Evolutionary conservation across 176 grass and related monocot genomes (phyloP).

Genomic region (Oryza rufipogon): DNA sequence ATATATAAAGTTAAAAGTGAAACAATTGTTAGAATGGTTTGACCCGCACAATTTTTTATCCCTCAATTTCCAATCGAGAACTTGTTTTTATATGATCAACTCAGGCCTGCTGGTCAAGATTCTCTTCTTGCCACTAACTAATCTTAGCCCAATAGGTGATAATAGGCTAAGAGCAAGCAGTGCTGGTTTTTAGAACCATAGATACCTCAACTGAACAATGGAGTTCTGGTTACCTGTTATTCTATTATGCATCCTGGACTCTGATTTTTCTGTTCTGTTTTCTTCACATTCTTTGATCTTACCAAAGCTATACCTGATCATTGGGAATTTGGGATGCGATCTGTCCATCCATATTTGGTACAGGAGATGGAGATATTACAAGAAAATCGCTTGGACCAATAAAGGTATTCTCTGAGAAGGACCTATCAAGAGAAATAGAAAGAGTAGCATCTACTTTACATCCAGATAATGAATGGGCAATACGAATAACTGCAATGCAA

Average conservation of each 20-base stretch:
- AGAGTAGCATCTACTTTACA: conserved; percentile 58
- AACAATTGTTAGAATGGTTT: neutral
- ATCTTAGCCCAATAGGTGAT: neutral
- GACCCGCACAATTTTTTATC: neutral
- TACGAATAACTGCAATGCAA: conserved; percentile 85
- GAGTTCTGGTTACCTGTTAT: neutral
- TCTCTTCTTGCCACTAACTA: neutral
- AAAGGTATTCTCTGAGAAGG: conserved; percentile 92
- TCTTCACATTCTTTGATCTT: neutral
- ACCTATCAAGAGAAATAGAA: conserved; percentile 78
- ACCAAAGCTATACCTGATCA: conserved; percentile 1
- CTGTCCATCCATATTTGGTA: conserved; percentile 16
- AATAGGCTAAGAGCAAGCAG: neutral
- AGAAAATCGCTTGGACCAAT: conserved; percentile 63
- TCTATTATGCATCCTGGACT: neutral
- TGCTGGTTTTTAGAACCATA: neutral
- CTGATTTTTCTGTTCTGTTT: neutral
- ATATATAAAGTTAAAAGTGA: neutral
- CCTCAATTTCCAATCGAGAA: neutral
- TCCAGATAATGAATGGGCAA: conserved; percentile 85
- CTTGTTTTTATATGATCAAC: conserved; percentile 13
- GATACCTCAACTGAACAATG: neutral
- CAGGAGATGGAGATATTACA: conserved; percentile 66
- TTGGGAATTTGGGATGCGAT: conserved; percentile 25
- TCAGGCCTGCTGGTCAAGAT: neutral